A percentile compares a stretch with the other conserved stretches of the same genome.
Evolutionary conservation across 2,329 filamentous ascomycete genomes (phyloP).

Genomic region (Dothiorella sarmentorum): DNA sequence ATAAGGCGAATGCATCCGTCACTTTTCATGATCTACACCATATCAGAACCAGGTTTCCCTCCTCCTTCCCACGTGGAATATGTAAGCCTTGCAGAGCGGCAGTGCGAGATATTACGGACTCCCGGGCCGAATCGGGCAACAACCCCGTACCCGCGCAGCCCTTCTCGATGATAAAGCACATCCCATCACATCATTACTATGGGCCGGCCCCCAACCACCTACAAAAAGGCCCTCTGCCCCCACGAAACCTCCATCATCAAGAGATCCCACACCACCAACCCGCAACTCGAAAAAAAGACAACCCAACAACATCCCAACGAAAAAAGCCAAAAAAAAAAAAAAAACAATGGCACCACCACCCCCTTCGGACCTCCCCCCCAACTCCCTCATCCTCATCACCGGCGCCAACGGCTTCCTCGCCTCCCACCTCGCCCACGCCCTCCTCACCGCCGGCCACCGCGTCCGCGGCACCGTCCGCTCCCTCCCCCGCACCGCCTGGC

Average conservation of each 20-base stretch:
- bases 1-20: too few species aligned
- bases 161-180: not conserved
- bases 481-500: slow-evolving; percentile 28
- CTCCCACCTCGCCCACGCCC: slow-evolving; percentile 30
- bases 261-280: too few species aligned
- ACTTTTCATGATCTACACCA: too few species aligned
- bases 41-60: too few species aligned
- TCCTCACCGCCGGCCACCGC: slow-evolving; percentile 31
- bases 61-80: too few species aligned
- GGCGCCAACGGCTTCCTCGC: slow-evolving; percentile 37
- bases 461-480: slow-evolving; percentile 35
- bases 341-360: slow-evolving; percentile 28
- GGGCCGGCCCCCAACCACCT: too few species aligned
- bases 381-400: slow-evolving; percentile 31
- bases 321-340: not conserved
- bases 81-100: too few species aligned
- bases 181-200: not conserved
- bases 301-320: not conserved
- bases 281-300: too few species aligned
- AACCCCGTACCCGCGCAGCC: not conserved
- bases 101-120: too few species aligned
- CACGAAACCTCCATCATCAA: too few species aligned
- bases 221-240: too few species aligned
- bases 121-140: not conserved
- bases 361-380: not conserved